phyloP scores from a whole-genome alignment of 352 stramenopile genomes.

The Phytophthora vignae region DNA sequence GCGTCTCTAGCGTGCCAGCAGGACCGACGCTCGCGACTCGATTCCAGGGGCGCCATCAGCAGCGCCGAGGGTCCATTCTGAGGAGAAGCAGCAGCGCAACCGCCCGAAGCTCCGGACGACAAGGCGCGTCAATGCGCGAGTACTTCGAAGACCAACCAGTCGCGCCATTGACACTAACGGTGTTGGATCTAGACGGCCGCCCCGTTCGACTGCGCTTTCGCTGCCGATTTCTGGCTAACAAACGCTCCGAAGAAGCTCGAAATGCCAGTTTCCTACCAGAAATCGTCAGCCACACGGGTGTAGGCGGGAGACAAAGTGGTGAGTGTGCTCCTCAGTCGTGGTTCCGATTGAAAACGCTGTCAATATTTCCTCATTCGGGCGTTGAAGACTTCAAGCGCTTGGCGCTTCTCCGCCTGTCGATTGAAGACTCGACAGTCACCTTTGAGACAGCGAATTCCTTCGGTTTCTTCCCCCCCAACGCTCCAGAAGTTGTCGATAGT shows the following conservation, averaged over 20 bases:
- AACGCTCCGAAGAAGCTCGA: background rate
- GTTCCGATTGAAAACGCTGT: background rate
- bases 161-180: conserved; percentile 5
- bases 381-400: background rate
- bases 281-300: background rate
- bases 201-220: conserved; percentile 30
- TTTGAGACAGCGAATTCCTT: conserved; percentile 89
- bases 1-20: background rate
- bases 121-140: conserved; percentile 1
- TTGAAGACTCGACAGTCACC: conserved; percentile 53
- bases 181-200: conserved; percentile 27
- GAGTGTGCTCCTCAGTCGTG: background rate
- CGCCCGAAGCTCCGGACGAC: background rate
- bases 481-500: conserved; percentile 58
- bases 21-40: background rate
- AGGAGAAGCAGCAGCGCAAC: conserved; percentile 2
- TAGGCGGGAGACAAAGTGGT: background rate
- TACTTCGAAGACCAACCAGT: background rate
- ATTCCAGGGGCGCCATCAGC: background rate
- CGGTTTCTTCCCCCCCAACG: conserved; percentile 84
- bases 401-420: conserved; percentile 59
- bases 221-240: conserved; percentile 11
- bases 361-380: background rate
- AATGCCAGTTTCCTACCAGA: conserved; percentile 2
- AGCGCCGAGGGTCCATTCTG: conserved; percentile 1